A percentile compares a stretch with the other conserved stretches of the same genome.
Evolutionary conservation across 306 rosid species (phyloP).

Genomic region (Ceratonia siliqua): DNA sequence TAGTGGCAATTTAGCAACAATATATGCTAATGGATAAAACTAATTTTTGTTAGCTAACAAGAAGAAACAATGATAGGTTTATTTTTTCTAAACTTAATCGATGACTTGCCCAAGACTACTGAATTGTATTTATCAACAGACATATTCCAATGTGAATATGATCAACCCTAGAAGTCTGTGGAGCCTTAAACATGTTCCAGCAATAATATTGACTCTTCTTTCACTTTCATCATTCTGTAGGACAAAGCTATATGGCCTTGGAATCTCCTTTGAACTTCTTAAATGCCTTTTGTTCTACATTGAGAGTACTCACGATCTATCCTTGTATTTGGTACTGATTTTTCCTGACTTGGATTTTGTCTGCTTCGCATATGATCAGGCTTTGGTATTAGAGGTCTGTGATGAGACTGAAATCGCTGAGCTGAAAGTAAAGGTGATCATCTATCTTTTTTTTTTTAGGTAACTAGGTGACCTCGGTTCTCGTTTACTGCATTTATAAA

Average conservation of each 20-base stretch:
- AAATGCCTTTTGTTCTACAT: conserved; percentile 14
- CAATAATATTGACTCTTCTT: conserved; percentile 7
- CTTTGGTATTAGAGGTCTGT: conserved; percentile 75
- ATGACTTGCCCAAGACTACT: conserved; percentile 1
- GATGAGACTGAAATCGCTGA: conserved; percentile 86
- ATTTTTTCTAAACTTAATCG: neutral
- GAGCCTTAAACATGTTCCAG: neutral
- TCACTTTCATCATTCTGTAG: conserved; percentile 14
- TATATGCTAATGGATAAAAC: neutral
- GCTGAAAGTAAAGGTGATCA: conserved; percentile 72
- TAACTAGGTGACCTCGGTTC: neutral
- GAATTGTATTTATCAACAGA: conserved; percentile 11
- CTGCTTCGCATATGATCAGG: conserved; percentile 49
- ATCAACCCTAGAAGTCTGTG: neutral
- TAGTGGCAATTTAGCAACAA: neutral
- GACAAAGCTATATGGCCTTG: neutral
- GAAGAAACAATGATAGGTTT: neutral
- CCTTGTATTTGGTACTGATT: conserved; percentile 18
- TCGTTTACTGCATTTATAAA: neutral
- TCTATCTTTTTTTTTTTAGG: neutral
- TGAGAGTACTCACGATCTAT: conserved; percentile 3
- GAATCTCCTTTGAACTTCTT: conserved; percentile 14
- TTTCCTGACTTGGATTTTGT: conserved; percentile 31
- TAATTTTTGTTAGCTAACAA: neutral
- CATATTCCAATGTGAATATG: neutral